Base-by-base conservation (phyloP, 257 asterid species). In the Solanum okadae region DNA sequence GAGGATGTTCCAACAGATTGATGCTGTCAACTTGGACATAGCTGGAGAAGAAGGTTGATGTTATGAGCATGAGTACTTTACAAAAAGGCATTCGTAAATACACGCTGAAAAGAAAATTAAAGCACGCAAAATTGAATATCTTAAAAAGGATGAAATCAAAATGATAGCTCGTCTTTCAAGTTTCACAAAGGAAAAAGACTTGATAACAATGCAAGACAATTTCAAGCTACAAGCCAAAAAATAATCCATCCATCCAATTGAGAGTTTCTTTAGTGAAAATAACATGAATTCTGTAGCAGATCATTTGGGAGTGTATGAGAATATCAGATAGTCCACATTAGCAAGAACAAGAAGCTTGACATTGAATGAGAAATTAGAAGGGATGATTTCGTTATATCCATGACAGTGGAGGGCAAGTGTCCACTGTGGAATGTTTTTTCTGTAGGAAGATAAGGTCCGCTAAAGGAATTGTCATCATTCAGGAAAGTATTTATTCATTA, bases 1-100 rank as follows among this genome's bases (percentile, higher is more conserved):
- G 90, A 96, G 90, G 91, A 97, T 94, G 91, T 96, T 97, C 99
- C 99, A 97, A 92, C 99, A 94, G 52, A 97, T 93, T 20, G 99
- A 97, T 82, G 95, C 87, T 25, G 98, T 93, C 93, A 94, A 86
- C 27, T 87, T 90, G 90, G 96, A 89, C 93, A 96, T 91, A 88
- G 95, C 99, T 97, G 96, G 86, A 90, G 89, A 90, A 90, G 56
- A 88, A 85, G 89, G 70, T 67, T 65, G 87, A 72, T 44, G 87
- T 70, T 44, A 40, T 84, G 59, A 52, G 20, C 67, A 59, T 20
- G 44, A 29, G 42, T 29, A 29, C 49, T 81, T 31, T 29, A 16
- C 42, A 81, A 61, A 79, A 82, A 25, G 87, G 52, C 8, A 27
- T 27, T 33, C 40, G 8, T 31, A 73, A 38, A 31, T 81, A 81